Base-by-base conservation (phyloP, 306 rosid species). In the Rosa persica region DNA sequence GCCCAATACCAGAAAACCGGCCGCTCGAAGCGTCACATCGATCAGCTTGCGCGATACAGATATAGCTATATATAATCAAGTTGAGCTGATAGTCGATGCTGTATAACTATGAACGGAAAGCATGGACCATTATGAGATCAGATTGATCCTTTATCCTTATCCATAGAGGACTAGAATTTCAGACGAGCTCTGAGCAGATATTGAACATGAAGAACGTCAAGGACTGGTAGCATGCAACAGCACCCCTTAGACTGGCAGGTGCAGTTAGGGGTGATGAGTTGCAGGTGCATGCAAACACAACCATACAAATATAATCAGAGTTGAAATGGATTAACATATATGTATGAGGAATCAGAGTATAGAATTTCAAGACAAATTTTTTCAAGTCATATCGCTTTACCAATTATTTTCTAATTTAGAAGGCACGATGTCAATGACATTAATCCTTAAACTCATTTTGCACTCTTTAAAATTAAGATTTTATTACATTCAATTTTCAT, bases 201-300 rank as follows among this genome's bases (percentile, higher is more conserved):
- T 25, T 27, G 67, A 25, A 61, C 1, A 58, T 62, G 13, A 66
- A 66, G 23, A 66, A 3, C 40, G 8, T 20, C 38, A 36, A 25
- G 70, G 70, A 66, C 46, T 20, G 70, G 47, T 66, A 66, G 70
- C 47, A 19, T 38, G 70, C 39, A 62, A 30, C 42, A 62, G 68
- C 68, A 62, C 20, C 47, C 70, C 47, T 66, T 8, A 66, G 70
- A 66, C 70, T 19, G 70, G 70, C 46, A 66, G 70, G 25, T 62
- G 68, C 47, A 1, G 47, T 66, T 66, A 30, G 70, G 44, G 40
- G 22, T 19, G 43, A 34, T 64, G 42, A 13, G 68, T 15, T 58
- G 68, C 42, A 27, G 40, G 12, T 64, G 43, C 12, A 64, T 34
- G n/a, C 12, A 64, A 64, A 64, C 13, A n/a, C 23, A 36, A 65